Evolutionary conservation across 2,329 filamentous ascomycete species (phyloP).

Genomic region (Alternaria sp.): DNA sequence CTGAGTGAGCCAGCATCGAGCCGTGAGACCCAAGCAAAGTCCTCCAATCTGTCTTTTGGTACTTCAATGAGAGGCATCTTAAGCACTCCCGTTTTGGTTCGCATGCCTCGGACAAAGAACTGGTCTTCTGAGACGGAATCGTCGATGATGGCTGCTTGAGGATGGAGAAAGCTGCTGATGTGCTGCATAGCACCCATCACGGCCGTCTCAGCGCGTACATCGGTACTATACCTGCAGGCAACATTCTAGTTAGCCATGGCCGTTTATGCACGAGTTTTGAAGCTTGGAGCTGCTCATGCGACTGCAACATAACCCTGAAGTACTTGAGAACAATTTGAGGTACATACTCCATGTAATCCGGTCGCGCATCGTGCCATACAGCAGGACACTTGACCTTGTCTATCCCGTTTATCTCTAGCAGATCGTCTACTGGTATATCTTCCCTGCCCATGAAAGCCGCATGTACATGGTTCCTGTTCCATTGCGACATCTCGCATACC

Average conservation of each 20-base stretch:
- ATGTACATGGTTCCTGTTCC: constrained; percentile 78
- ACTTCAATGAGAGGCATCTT: constrained; percentile 77
- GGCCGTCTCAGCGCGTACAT: constrained; percentile 72
- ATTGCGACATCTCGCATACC: constrained; percentile 83
- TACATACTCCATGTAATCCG: constrained; percentile 69
- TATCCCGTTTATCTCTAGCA: constrained; percentile 83
- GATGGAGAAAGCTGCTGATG: constrained; percentile 77
- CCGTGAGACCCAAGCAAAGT: constrained; percentile 78
- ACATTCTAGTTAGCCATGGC: not conserved
- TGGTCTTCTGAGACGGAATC: constrained; percentile 70
- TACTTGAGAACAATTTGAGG: not conserved
- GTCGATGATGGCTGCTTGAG: constrained; percentile 80
- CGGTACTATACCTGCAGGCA: constrained; percentile 64
- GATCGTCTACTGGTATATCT: constrained; percentile 71
- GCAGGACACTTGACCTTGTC: constrained; percentile 72
- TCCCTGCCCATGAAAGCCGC: constrained; percentile 80
- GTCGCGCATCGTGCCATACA: constrained; percentile 75
- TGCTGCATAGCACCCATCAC: constrained; percentile 73
- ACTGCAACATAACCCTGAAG: not conserved
- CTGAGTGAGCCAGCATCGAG: constrained; percentile 77
- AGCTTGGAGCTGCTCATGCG: not conserved
- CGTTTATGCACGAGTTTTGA: not conserved
- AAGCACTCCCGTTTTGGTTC: constrained; percentile 62
- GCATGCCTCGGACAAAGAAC: constrained; percentile 71
- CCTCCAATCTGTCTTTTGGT: constrained; percentile 68